These are phyloP conservation scores for Nymphaea thermarum DNA, from an alignment of 164 flowering plant genomes.

Conservation along the genomic window DNA sequence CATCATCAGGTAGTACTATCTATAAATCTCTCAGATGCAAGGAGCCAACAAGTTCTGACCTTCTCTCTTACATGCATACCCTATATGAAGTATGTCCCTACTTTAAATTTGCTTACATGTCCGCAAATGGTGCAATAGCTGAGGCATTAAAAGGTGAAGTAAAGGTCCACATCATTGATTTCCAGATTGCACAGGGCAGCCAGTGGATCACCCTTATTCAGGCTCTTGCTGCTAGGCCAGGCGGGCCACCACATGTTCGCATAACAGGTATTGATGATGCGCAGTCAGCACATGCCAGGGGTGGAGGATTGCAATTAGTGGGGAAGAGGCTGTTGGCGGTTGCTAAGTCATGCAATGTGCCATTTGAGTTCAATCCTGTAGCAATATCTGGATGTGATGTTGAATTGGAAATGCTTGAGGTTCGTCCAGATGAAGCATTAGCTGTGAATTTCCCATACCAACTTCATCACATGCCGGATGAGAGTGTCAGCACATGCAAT, in stretches of 20 bases:
- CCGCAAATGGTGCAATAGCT: slow-evolving; percentile 80
- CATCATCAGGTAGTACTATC: slow-evolving; percentile 53
- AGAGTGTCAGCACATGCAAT: slow-evolving; percentile 52
- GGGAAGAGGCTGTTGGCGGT: slow-evolving; percentile 42
- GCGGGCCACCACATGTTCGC: slow-evolving; percentile 61
- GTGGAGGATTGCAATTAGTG: slow-evolving; percentile 62
- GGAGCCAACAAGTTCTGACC: slow-evolving; percentile 49
- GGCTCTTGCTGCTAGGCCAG: slow-evolving; percentile 60
- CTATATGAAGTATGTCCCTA: slow-evolving; percentile 75
- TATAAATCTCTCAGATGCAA: slow-evolving; percentile 62
- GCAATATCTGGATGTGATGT: slow-evolving; percentile 32
- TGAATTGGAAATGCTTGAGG: slow-evolving; percentile 23
- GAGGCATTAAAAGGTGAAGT: slow-evolving; percentile 66
- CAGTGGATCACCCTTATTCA: slow-evolving; percentile 67
- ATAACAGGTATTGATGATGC: slow-evolving; percentile 77
- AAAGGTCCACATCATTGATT: slow-evolving; percentile 64
- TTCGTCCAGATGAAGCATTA: slow-evolving; percentile 52
- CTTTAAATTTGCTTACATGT: slow-evolving; percentile 72
- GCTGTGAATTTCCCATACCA: slow-evolving; percentile 62
- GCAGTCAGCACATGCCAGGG: slow-evolving; percentile 47
- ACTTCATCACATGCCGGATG: slow-evolving; percentile 80
- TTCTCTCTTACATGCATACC: slow-evolving; percentile 63
- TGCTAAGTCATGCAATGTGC: slow-evolving; percentile 51
- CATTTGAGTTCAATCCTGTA: slow-evolving; percentile 54
- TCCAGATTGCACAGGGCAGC: slow-evolving; percentile 66